Conservation (phyloP, 73 alveolate genomes). For the Tetrahymena thermophila region DNA sequence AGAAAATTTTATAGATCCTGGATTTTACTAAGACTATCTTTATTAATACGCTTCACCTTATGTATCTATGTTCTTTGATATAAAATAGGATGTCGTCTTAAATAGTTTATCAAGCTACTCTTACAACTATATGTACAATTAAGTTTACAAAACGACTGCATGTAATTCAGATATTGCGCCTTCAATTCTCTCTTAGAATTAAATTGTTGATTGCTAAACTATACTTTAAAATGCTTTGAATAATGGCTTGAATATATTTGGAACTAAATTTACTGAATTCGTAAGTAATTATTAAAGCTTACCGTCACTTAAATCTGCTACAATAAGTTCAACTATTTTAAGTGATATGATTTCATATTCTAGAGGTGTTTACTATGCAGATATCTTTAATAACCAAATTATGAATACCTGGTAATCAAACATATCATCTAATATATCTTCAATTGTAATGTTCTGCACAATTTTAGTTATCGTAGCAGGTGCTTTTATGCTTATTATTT, state of each 20-base stretch:
- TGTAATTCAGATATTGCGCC: neutral
- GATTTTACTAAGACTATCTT: neutral
- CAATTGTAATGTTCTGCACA: neutral
- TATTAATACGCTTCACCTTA: neutral
- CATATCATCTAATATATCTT: neutral
- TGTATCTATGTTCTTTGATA: neutral
- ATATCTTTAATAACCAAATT: neutral
- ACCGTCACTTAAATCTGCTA: neutral
- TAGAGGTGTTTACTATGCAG: neutral
- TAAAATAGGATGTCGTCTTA: neutral
- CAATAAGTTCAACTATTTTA: neutral
- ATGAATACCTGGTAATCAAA: neutral
- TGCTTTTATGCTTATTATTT: neutral
- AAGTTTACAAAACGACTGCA: neutral
- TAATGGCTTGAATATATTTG: neutral
- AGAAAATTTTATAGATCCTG: neutral
- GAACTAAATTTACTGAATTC: neutral
- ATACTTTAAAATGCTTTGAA: neutral
- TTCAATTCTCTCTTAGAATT: neutral
- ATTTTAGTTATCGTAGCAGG: neutral
- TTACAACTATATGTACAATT: neutral
- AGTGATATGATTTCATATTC: neutral
- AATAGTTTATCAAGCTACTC: neutral
- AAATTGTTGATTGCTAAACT: neutral
- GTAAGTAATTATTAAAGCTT: neutral